Percentiles rank a stretch among this genome's conserved stretches.
phyloP scores from a whole-genome alignment of 768 basidiomycete genomes.

The Suillus luteus region DNA sequence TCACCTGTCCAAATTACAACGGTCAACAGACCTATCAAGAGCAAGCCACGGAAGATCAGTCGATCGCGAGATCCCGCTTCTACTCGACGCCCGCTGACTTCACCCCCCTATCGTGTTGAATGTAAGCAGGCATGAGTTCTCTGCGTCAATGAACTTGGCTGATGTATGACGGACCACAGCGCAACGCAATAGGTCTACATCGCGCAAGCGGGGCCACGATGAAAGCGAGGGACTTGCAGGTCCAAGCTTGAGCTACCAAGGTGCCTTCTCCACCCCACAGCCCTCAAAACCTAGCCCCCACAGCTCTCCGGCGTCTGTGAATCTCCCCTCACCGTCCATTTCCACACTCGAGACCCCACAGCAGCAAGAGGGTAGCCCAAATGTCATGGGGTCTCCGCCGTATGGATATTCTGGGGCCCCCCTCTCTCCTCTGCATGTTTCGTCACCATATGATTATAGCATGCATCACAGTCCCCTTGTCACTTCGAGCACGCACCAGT shows the following conservation, averaged over 20 bases:
- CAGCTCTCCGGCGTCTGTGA: slow-evolving; percentile 74
- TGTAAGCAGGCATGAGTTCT: slow-evolving; percentile 38
- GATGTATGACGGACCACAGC: slow-evolving; percentile 37
- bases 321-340: slow-evolving; percentile 70
- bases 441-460: slow-evolving; percentile 59
- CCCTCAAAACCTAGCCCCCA: slow-evolving; percentile 58
- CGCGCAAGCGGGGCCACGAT: slow-evolving; percentile 71
- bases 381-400: slow-evolving; percentile 44
- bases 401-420: slow-evolving; percentile 48
- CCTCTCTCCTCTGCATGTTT: slow-evolving; percentile 52
- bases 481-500: slow-evolving; percentile 36
- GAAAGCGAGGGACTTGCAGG: slow-evolving; percentile 59
- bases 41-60: slow-evolving; percentile 52
- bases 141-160: slow-evolving; percentile 15
- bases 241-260: slow-evolving; percentile 44
- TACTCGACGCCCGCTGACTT: slow-evolving; percentile 55
- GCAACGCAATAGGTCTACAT: slow-evolving; percentile 73
- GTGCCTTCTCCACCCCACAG: slow-evolving; percentile 58
- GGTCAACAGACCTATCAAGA: slow-evolving; percentile 52
- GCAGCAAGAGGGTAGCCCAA: slow-evolving; percentile 57
- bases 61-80: slow-evolving; percentile 60
- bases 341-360: slow-evolving; percentile 48
- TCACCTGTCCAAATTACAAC: slow-evolving; percentile 41
- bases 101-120: slow-evolving; percentile 67
- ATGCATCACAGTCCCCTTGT: slow-evolving; percentile 36